phyloP scores from a whole-genome alignment of 805 yeast genomes.

The Metschnikowia noctiluminum region DNA sequence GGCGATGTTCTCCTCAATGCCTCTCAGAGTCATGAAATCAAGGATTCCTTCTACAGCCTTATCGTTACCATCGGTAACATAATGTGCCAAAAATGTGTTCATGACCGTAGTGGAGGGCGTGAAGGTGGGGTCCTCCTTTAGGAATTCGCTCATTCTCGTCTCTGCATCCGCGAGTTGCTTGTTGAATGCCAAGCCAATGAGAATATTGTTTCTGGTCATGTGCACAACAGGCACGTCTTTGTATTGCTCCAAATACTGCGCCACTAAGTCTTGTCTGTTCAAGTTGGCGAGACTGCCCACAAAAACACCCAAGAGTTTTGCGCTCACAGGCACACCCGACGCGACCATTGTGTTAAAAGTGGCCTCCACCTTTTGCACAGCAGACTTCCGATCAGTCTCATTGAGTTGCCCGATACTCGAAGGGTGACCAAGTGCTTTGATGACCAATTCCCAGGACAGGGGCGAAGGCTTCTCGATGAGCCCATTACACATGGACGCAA shows the following conservation, averaged over 20 bases:
- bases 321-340: slow-evolving; percentile 36
- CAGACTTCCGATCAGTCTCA: slow-evolving; percentile 23
- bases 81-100: slow-evolving; percentile 48
- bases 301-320: slow-evolving; percentile 47
- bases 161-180: slow-evolving; percentile 46
- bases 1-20: slow-evolving; percentile 54
- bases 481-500: slow-evolving; percentile 45
- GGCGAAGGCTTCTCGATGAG: slow-evolving; percentile 39
- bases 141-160: slow-evolving; percentile 35
- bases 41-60: slow-evolving; percentile 49
- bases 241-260: slow-evolving; percentile 33
- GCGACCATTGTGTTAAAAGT: slow-evolving; percentile 29
- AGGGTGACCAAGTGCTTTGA: slow-evolving; percentile 46
- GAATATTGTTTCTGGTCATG: slow-evolving; percentile 41
- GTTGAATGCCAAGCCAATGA: slow-evolving; percentile 42
- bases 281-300: slow-evolving; percentile 46
- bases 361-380: slow-evolving; percentile 24
- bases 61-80: slow-evolving; percentile 39
- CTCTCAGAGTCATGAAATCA: slow-evolving; percentile 38
- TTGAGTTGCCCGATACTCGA: slow-evolving; percentile 26
- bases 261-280: slow-evolving; percentile 40
- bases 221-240: slow-evolving; percentile 32
- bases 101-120: slow-evolving; percentile 47
- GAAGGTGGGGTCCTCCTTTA: slow-evolving; percentile 29
- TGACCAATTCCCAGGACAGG: slow-evolving; percentile 57